A percentile compares a stretch with the other conserved stretches of the same genome.
phyloP scores from a whole-genome alignment of 73 alveolate species.

The Paramecium biaurelia region DNA sequence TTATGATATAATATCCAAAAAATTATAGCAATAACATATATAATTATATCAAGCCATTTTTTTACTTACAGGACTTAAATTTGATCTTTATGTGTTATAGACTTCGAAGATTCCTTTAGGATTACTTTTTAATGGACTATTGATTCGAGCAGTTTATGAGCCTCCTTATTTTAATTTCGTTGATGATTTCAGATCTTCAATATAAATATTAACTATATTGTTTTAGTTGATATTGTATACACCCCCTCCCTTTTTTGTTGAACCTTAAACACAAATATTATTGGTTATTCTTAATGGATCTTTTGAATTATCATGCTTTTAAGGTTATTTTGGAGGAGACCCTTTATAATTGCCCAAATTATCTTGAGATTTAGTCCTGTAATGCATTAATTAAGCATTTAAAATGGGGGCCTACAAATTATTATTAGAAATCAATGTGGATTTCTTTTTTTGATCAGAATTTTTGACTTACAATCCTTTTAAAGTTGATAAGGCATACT shows the following conservation, averaged over 20 bases:
- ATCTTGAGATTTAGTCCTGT: constrained; percentile 34
- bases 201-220: constrained; percentile 39
- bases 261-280: constrained; percentile 20
- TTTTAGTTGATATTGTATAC: constrained; percentile 40
- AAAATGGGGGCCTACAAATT: background rate
- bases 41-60: background rate
- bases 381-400: background rate
- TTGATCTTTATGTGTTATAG: background rate
- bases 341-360: background rate
- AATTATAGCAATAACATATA: background rate
- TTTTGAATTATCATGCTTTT: background rate
- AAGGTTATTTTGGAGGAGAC: constrained; percentile 1
- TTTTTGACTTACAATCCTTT: background rate
- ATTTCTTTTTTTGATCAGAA: background rate
- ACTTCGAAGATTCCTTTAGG: constrained; percentile 2
- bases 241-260: constrained; percentile 4
- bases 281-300: constrained; percentile 22
- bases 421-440: background rate
- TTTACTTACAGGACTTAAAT: background rate
- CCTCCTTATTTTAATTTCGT: constrained; percentile 5
- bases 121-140: constrained; percentile 21
- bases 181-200: constrained; percentile 8
- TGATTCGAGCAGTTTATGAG: constrained; percentile 37
- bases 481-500: background rate
- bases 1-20: background rate